These are phyloP conservation scores for Rhodomyrtus tomentosa DNA, from an alignment of 345 rosid genomes.

Conservation along the genomic window DNA sequence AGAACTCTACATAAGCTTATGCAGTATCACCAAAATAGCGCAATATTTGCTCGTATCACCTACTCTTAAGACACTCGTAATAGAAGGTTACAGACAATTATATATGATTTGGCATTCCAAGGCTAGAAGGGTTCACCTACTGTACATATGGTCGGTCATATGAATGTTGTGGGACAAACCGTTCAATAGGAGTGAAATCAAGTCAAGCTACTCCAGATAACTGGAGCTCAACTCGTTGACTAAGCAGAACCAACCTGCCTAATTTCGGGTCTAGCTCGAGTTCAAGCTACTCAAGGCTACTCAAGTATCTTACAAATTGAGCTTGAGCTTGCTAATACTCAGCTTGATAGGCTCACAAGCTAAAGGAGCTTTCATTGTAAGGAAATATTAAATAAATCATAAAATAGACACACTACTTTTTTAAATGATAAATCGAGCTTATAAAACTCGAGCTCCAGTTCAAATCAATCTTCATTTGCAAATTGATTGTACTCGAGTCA, in stretches of 20 bases:
- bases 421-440: not conserved
- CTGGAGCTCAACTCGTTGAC: not conserved
- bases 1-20: not conserved
- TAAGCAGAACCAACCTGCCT: not conserved
- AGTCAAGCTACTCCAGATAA: not conserved
- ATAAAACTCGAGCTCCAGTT: not conserved
- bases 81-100: not conserved
- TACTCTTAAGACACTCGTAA: not conserved
- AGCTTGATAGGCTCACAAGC: not conserved
- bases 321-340: not conserved
- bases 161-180: not conserved
- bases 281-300: not conserved
- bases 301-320: not conserved
- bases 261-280: not conserved
- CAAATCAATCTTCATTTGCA: not conserved
- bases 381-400: not conserved
- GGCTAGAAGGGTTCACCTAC: not conserved
- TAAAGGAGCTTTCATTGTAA: not conserved
- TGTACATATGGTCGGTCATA: not conserved
- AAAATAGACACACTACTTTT: not conserved
- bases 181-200: not conserved
- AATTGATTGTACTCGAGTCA: not conserved
- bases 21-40: not conserved
- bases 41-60: not conserved
- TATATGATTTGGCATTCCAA: not conserved